These are phyloP conservation scores for Polychytrium aggregatum DNA, from an alignment of 192 early-diverging fungal genomes.

Conservation along the genomic window DNA sequence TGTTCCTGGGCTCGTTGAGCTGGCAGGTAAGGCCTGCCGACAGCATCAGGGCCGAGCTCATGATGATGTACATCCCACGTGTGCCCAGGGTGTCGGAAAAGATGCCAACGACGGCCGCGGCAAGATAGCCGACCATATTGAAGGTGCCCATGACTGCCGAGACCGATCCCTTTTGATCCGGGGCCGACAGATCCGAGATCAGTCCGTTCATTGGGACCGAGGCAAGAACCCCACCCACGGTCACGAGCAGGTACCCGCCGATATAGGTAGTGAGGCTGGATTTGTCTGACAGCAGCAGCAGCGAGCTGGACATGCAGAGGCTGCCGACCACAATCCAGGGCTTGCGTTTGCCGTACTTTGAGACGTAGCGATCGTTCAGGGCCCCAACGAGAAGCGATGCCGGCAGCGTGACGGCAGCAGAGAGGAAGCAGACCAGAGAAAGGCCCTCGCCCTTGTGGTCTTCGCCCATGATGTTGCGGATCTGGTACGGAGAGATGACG, in stretches of 20 bases:
- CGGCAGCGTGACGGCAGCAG: slow-evolving; percentile 16
- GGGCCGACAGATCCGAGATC: slow-evolving; percentile 28
- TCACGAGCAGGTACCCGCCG: slow-evolving; percentile 19
- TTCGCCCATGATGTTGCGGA: slow-evolving; percentile 18
- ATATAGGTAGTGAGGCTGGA: slow-evolving; percentile 13
- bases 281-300: slow-evolving; percentile 13
- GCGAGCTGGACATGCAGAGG: slow-evolving; percentile 16
- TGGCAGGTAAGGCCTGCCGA: too few relatives aligned
- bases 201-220: slow-evolving; percentile 35
- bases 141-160: slow-evolving; percentile 26
- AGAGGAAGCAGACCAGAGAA: too few relatives aligned
- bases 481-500: slow-evolving; percentile 24
- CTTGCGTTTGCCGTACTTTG: slow-evolving; percentile 8
- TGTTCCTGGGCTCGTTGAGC: too few relatives aligned
- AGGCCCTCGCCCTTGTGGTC: slow-evolving; percentile 27
- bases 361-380: slow-evolving; percentile 22
- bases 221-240: slow-evolving; percentile 12
- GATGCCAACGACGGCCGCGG: slow-evolving; percentile 25
- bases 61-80: slow-evolving; percentile 13
- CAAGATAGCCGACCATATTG: slow-evolving; percentile 25
- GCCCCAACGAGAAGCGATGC: slow-evolving; percentile 26
- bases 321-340: slow-evolving; percentile 26
- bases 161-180: slow-evolving; percentile 21
- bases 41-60: too few relatives aligned
- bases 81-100: slow-evolving; percentile 14